Evolutionary conservation across 176 grass and related monocot genomes (phyloP), one percentile per base, ranked within the genome.

Genomic region (Oryza rufipogon): DNA sequence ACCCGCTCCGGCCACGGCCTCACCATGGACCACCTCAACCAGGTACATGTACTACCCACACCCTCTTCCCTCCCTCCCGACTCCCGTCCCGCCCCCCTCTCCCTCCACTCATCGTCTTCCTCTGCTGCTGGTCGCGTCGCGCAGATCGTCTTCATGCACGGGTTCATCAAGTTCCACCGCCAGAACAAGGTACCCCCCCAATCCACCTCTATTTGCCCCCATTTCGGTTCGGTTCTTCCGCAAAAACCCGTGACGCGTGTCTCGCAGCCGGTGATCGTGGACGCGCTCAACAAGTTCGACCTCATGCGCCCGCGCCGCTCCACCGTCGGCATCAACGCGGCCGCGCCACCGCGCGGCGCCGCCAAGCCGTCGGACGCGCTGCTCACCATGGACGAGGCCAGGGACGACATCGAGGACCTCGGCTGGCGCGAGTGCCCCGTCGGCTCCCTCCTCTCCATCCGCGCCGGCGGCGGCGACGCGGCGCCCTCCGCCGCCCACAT

Each of bases 141-240:
- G 86, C 88, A 93, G 92, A 83, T 94, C 82, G 42, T 94, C 77
- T 82, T 45, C 87, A 88, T 92, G 87, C 92, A 94, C 82, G 92
- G 78, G n/a, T 92, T 94, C 84, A 3, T 28, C 17, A 89, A 64
- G 81, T 8, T 75, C 66, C 61, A 89, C 77, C 77, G 30, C n/a
- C 19, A 7, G 8, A 74, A 73, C 34, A 92, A 92, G 91, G 91
- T 89, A 38, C 36, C 36, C 30, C 13, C 20, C 6, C 10, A 32
- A 4, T 30, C 19, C 76, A 38, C 19, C 30, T 17, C 19, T n/a
- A 38, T 11, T 26, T 36, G 9, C 32, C 1, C 33, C 58, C n/a
- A 14, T n/a, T 30, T 5, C 20, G 2, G 17, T 28, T 52, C 74
- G 33, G 11, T 73, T 39, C 38, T 41, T 65, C 42, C 23, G 42